Evolutionary conservation across 148 eudicot species (phyloP), one percentile per base, ranked within the genome.

Genomic region (Persicaria tinctoria): DNA sequence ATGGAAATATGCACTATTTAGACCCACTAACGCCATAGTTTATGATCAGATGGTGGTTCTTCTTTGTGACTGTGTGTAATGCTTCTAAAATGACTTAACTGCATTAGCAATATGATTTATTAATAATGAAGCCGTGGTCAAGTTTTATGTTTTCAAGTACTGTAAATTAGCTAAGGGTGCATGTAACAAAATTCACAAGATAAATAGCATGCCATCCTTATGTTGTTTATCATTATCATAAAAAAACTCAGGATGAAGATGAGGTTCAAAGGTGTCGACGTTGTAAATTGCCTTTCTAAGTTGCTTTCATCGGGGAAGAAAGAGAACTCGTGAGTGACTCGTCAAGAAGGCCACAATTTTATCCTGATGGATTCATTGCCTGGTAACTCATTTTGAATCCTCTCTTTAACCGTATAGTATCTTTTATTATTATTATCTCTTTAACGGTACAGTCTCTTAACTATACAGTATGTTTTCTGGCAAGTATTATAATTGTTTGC

Each of bases 311-410:
- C 76, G 79, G 83, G 81, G 41, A 84, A 63, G 74, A 82, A 76
- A 44, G 90, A 77, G 47, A 87, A 75, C 38, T 17, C 55, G 50
- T 32, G 48, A 59, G 76, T 51, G 56, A 83, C 83, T 5, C 44
- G 72, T 5, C 75, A 54, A 17, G 85, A 82, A 3, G 69, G 74
- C 49, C 84, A 85, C 75, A 90, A 79, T 45, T 84, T 86, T 44
- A 90, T 90, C 76, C 75, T 81, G 75, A 92, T 95, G 96, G 96
- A 93, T 77, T 92, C 97, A 45, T 84, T 95, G 75, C 92, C 96
- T 16, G 81, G 66, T 76, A 79, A 83, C 78, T 82, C 97, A 47
- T 79, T 91, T 10, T 93, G 87, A 89, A 54, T 47, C 72, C 64
- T 59, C 10, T 8, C 10, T 16, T 66, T 41, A 6, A 44, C 12